Evolutionary conservation across 225 moss, liverwort and hornwort genomes (phyloP).

Genomic region (Ulota crispa): DNA sequence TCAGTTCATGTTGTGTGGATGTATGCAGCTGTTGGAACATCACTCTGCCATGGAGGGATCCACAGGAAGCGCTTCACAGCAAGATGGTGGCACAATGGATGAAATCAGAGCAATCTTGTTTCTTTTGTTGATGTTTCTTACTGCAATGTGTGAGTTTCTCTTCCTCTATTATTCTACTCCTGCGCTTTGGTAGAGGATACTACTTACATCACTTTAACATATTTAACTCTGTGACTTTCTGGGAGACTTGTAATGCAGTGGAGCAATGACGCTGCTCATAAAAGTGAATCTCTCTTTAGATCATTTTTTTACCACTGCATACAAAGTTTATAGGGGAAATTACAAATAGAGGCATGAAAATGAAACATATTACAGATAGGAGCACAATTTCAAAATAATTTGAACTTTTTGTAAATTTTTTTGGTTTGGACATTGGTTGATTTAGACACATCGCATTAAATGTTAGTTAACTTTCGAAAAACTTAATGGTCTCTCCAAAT

Average conservation of each 20-base stretch:
- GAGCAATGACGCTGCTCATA: too few species aligned
- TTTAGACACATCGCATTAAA: too few species aligned
- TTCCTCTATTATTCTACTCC: background rate
- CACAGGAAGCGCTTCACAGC: constrained; percentile 1
- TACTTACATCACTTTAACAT: background rate
- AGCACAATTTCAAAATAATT: too few species aligned
- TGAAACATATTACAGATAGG: too few species aligned
- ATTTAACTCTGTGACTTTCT: background rate
- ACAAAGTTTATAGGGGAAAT: too few species aligned
- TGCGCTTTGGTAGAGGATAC: background rate
- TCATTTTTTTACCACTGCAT: too few species aligned
- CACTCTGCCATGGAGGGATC: constrained; percentile 19
- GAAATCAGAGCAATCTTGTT: constrained; percentile 32
- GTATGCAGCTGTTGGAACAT: constrained; percentile 11
- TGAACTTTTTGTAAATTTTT: too few species aligned
- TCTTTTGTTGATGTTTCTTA: constrained; percentile 44
- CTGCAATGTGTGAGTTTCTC: constrained; percentile 53
- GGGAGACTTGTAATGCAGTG: background rate
- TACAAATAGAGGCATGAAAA: too few species aligned
- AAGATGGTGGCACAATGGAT: constrained; percentile 25
- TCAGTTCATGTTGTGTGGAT: background rate
- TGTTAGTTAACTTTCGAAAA: too few species aligned
- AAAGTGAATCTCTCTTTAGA: background rate
- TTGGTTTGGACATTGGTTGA: too few species aligned
- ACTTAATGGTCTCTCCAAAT: too few species aligned